Evolutionary conservation across 2,329 filamentous ascomycete genomes (phyloP).

Genomic region (Colletotrichum lindemuthianum): DNA sequence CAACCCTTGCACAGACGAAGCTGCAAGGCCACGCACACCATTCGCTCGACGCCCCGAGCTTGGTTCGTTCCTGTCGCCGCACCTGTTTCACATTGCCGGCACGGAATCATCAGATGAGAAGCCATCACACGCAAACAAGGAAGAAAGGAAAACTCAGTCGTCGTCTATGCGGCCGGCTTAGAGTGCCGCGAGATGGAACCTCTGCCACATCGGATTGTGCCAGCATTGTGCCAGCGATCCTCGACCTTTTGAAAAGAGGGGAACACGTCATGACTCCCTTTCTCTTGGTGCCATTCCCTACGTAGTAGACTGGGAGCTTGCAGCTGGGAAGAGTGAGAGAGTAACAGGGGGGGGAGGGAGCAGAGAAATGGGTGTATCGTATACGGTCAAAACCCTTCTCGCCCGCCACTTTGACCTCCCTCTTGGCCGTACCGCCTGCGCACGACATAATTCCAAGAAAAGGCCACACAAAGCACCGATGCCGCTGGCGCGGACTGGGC

Average conservation of each 20-base stretch:
- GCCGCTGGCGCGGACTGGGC: conserved; percentile 7
- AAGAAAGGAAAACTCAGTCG: conserved; percentile 6
- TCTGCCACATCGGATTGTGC: conserved; percentile 23
- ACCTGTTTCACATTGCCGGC: conserved; percentile 25
- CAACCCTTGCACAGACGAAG: no score
- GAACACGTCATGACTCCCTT: conserved; percentile 24
- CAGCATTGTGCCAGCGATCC: conserved; percentile 4
- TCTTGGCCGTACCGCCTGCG: background rate
- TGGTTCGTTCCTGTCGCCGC: conserved; percentile 18
- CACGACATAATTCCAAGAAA: background rate
- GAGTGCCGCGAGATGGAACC: conserved; percentile 24
- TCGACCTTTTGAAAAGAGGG: conserved; percentile 9
- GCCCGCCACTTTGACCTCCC: background rate
- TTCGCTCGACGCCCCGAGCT: conserved; percentile 10
- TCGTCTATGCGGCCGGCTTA: conserved; percentile 26
- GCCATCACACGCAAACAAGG: conserved; percentile 19
- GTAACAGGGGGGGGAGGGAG: background rate
- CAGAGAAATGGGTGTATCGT: no score
- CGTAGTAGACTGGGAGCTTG: no score
- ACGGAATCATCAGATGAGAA: conserved; percentile 24
- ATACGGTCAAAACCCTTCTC: conserved; percentile 29
- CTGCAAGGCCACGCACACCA: background rate
- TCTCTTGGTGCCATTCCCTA: no score
- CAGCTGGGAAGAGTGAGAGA: background rate
- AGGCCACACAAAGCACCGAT: conserved; percentile 6